Evolutionary conservation across 192 early-diverging fungal genomes (phyloP).

Genomic region (Coemansia sp.): DNA sequence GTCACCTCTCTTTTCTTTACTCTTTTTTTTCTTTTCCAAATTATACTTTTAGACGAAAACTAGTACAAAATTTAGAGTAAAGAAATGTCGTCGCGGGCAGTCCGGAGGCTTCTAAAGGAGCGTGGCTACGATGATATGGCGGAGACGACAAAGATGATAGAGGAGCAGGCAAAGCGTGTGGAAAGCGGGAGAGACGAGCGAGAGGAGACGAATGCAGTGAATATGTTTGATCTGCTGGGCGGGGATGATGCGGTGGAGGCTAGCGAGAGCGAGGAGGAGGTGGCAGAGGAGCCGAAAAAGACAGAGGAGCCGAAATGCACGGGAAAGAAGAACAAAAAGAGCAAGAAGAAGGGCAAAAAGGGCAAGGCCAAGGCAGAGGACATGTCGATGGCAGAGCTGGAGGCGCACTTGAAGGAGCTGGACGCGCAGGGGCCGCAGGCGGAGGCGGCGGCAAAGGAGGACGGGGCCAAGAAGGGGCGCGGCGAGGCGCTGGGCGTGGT

Average conservation of each 20-base stretch:
- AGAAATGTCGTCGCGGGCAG: slow-evolving; percentile 49
- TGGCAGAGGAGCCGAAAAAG: slow-evolving; percentile 1
- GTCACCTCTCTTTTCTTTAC: not conserved
- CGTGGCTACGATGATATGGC: slow-evolving; percentile 48
- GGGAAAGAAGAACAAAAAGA: not conserved
- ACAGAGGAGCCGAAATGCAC: not conserved
- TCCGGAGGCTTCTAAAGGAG: slow-evolving; percentile 38
- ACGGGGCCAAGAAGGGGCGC: not conserved
- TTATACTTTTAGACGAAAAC: not conserved
- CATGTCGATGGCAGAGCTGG: slow-evolving; percentile 44
- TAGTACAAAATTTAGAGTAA: not conserved
- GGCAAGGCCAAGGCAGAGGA: slow-evolving; percentile 4
- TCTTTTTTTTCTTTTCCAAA: not conserved
- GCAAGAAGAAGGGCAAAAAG: slow-evolving; percentile 15
- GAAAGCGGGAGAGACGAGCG: slow-evolving; percentile 1
- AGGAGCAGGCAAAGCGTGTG: slow-evolving; percentile 10
- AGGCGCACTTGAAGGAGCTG: slow-evolving; percentile 32
- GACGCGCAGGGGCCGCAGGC: slow-evolving; percentile 10
- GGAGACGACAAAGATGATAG: slow-evolving; percentile 26
- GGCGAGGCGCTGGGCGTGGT: slow-evolving; percentile 29
- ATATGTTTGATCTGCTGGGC: slow-evolving; percentile 48
- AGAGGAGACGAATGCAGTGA: not conserved
- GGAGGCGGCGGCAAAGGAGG: not conserved
- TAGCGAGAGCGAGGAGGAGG: slow-evolving; percentile 2
- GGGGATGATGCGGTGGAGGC: slow-evolving; percentile 11